Evolutionary conservation across 1,139 yeast genomes (phyloP), one percentile per base, ranked within the genome.

Genomic region (Geotrichum klebahnii): DNA sequence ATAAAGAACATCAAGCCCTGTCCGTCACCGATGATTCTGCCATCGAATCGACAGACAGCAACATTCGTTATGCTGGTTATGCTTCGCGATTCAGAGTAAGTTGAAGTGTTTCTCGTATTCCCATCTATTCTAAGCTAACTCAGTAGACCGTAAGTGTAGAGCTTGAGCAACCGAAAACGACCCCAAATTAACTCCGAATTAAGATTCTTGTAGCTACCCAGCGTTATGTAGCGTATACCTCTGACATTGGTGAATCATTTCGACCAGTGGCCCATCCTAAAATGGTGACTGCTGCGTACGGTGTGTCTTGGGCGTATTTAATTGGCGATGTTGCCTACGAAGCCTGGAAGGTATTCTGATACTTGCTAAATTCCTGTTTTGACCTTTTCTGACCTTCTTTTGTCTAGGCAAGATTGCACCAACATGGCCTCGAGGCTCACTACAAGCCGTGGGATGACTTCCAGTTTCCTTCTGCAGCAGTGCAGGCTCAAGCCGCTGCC

Each of bases 201-300:
- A 31, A 61, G 29, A 81, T 85, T 56, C 71, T 84, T 50, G 62
- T 75, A 50, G 89, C 94, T 5, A 79, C 90, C n/a, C 92, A 84
- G 62, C 70, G 95, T 59, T 86, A 86, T 62, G 87, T 86, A 23
- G 95, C 95, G 1, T 86, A 86, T 66, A 85, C 95, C 5, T 84
- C 92, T 0, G 95, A 86, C 63, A 81, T 86, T 57, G 95, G 95
- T 22, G 95, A 86, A 64, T 84, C 92, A n/a, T 86, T 86, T 68
- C 75, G 95, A 50, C 95, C 95, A 0, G 84, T 86, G 17, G 92
- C 88, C 5, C 84, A 81, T 60, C 90, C 94, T 1, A 60, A 61
- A 36, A 53, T 82, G 32, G 94, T 86, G 17, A 74, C 72, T 20
- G 59, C 79, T 1, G 85, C 92, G 32, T 86, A 86, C 64, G 88